phyloP scores from a whole-genome alignment of 129 eudicot species.

The Heracleum sosnowskyi region DNA sequence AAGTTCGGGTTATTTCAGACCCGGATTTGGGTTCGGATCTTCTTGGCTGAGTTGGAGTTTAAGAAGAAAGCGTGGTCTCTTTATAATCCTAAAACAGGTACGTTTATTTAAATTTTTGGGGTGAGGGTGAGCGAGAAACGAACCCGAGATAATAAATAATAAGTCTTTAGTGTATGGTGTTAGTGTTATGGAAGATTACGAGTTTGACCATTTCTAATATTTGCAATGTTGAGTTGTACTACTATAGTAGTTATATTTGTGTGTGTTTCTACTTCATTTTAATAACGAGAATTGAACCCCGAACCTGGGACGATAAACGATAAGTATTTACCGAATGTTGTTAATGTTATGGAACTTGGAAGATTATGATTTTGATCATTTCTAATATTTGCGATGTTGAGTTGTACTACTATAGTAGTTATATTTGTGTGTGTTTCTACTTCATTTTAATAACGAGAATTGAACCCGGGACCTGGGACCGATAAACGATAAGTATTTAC shows the following conservation, averaged over 20 bases:
- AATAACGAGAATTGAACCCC: too few species aligned
- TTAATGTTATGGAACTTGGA: background rate
- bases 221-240: background rate
- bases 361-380: background rate
- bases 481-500: too few species aligned
- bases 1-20: slow-evolving; percentile 34
- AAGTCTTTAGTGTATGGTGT: too few species aligned
- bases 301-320: too few species aligned
- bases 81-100: slow-evolving; percentile 78
- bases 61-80: slow-evolving; percentile 55
- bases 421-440: too few species aligned
- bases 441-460: too few species aligned
- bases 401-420: background rate
- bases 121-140: too few species aligned
- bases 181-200: background rate
- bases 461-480: too few species aligned
- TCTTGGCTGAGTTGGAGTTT: slow-evolving; percentile 84
- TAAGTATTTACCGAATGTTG: too few species aligned
- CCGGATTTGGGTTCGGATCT: slow-evolving; percentile 81
- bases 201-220: background rate
- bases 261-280: too few species aligned
- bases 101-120: too few species aligned
- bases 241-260: background rate
- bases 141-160: too few species aligned
- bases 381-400: background rate